Conservation (phyloP, 768 basidiomycete genomes). For the Pleurotus sapidus region DNA sequence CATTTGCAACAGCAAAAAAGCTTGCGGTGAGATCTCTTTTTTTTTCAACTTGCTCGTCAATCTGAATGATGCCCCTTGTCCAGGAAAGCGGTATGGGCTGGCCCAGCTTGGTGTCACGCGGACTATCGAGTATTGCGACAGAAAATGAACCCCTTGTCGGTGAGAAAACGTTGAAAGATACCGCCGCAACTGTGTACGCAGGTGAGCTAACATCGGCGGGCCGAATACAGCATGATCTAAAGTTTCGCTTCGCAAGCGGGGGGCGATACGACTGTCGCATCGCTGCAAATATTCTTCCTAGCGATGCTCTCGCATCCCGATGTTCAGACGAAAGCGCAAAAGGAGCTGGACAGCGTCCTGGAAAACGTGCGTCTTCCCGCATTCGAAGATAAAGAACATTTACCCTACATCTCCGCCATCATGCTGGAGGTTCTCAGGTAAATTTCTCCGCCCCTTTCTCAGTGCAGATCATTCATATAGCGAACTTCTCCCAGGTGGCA, state of each 20-base stretch:
- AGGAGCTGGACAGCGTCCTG: slow-evolving; percentile 27
- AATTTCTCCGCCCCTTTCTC: not conserved
- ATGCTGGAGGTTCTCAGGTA: slow-evolving; percentile 22
- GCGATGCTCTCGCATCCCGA: slow-evolving; percentile 26
- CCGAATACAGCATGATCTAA: not conserved
- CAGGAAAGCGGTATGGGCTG: slow-evolving; percentile 11
- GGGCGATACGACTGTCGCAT: slow-evolving; percentile 23
- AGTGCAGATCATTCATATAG: not conserved
- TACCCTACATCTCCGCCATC: slow-evolving; percentile 31
- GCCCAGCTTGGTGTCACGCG: too few relatives aligned
- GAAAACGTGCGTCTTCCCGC: slow-evolving; percentile 24
- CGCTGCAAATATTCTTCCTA: slow-evolving; percentile 20
- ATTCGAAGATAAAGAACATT: slow-evolving; percentile 20
- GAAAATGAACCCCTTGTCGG: slow-evolving; percentile 8
- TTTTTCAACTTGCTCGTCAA: not conserved
- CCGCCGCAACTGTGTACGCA: slow-evolving; percentile 18
- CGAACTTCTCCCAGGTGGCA: slow-evolving; percentile 26
- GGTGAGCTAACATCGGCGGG: slow-evolving; percentile 11
- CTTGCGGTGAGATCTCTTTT: slow-evolving; percentile 11
- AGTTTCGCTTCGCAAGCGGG: slow-evolving; percentile 17
- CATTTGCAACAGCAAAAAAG: not conserved
- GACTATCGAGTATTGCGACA: slow-evolving; percentile 11
- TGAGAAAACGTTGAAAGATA: too few relatives aligned
- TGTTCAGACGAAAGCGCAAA: slow-evolving; percentile 24
- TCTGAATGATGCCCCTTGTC: slow-evolving; percentile 9